These are phyloP conservation scores for Sporisorium exsertum DNA, from an alignment of 1,284 basidiomycete species.

Conservation along the genomic window DNA sequence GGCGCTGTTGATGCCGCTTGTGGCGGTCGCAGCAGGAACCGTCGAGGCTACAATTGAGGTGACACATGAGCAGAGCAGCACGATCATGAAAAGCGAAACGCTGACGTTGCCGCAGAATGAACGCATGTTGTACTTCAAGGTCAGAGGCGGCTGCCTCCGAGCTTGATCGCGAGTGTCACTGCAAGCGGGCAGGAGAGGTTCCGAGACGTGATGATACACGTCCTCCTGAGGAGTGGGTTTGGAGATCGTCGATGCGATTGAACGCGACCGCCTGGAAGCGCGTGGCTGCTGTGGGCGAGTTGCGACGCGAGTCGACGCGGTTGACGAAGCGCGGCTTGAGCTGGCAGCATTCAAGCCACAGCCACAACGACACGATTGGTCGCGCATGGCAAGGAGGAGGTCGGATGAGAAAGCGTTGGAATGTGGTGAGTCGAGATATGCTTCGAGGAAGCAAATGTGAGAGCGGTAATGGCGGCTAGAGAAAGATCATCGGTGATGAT, in stretches of 20 bases:
- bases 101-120: too few relatives aligned
- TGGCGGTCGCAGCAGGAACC: constrained; percentile 12
- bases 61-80: constrained; percentile 12
- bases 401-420: neutral
- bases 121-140: neutral
- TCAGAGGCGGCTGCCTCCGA: neutral
- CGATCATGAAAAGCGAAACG: constrained; percentile 1
- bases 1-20: neutral
- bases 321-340: constrained; percentile 14
- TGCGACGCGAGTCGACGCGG: constrained; percentile 1
- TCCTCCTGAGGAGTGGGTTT: neutral
- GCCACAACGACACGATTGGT: constrained; percentile 25
- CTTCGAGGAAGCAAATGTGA: neutral
- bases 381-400: constrained; percentile 13
- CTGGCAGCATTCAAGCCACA: constrained; percentile 33
- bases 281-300: neutral
- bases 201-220: neutral
- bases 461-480: constrained; percentile 3
- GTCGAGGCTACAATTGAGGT: constrained; percentile 1
- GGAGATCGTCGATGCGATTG: neutral
- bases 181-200: neutral
- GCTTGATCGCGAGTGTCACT: neutral
- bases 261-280: neutral
- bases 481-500: neutral
- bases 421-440: neutral